A percentile compares a stretch with the other conserved stretches of the same genome.
phyloP scores from a whole-genome alignment of 805 yeast genomes.

The Yueomyces sinensis region DNA sequence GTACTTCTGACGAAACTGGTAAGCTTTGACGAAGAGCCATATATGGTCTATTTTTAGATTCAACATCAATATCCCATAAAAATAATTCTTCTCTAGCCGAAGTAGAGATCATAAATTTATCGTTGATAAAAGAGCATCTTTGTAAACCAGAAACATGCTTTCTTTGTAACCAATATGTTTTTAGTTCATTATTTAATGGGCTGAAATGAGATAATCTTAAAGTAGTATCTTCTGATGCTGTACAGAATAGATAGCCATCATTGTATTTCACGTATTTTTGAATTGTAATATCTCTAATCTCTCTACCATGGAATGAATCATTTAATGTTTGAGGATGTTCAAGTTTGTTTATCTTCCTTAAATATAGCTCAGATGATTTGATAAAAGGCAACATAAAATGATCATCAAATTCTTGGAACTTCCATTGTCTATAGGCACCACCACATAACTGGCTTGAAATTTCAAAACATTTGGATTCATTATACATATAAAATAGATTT shows the following conservation, averaged over 20 bases:
- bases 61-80: conserved; percentile 52
- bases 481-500: conserved; percentile 64
- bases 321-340: conserved; percentile 25
- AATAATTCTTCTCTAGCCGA: conserved; percentile 84
- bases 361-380: conserved; percentile 36
- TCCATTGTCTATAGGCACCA: conserved; percentile 85
- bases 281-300: conserved; percentile 64
- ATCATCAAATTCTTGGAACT: conserved; percentile 24
- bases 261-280: conserved; percentile 22
- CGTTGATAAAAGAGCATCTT: conserved; percentile 46
- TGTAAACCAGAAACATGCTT: conserved; percentile 87
- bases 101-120: conserved; percentile 36
- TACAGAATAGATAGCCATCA: conserved; percentile 35
- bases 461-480: conserved; percentile 66
- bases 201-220: conserved; percentile 39
- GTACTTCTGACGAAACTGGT: conserved; percentile 43
- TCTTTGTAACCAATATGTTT: conserved; percentile 47
- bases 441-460: conserved; percentile 67
- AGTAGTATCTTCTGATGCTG: conserved; percentile 86
- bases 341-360: conserved; percentile 23
- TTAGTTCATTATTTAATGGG: conserved; percentile 28
- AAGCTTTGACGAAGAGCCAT: conserved; percentile 39
- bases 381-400: conserved; percentile 42
- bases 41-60: conserved; percentile 27
- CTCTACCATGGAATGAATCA: conserved; percentile 83